phyloP scores from a whole-genome alignment of 2,329 filamentous ascomycete genomes.

The Hypoxylon sp. region DNA sequence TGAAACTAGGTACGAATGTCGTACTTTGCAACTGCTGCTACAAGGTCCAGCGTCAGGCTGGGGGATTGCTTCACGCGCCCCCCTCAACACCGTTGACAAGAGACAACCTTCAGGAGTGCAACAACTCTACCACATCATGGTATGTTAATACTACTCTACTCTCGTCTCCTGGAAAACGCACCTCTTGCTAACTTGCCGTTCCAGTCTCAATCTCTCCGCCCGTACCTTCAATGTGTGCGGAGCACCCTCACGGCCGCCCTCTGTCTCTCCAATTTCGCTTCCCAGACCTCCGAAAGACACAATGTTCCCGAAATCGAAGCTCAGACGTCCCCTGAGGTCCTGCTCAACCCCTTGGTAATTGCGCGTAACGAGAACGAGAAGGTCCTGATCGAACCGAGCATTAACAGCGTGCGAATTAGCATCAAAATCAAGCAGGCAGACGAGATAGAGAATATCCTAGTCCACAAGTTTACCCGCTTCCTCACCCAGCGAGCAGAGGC shows the following conservation, averaged over 20 bases:
- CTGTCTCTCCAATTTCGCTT: conserved; percentile 96
- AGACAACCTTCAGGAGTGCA: conserved; percentile 17
- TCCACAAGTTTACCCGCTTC: conserved; percentile 98
- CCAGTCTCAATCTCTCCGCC: conserved; percentile 94
- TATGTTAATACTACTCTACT: conserved; percentile 37
- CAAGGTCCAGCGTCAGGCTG: conserved; percentile 36
- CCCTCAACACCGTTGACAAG: conserved; percentile 31
- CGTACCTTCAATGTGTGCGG: conserved; percentile 95
- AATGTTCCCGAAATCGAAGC: conserved; percentile 99
- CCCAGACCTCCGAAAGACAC: conserved; percentile 94
- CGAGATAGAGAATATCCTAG: conserved; percentile 97
- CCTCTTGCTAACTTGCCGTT: conserved; percentile 43
- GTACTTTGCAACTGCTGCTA: too few species aligned
- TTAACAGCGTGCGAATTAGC: conserved; percentile 97
- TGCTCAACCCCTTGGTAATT: conserved; percentile 90
- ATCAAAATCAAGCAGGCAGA: conserved; percentile 99
- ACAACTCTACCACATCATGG: conserved; percentile 40
- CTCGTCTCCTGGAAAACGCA: neutral
- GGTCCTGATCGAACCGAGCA: conserved; percentile 93
- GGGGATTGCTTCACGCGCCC: conserved; percentile 41
- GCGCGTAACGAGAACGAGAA: conserved; percentile 97
- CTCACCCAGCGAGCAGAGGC: conserved; percentile 95
- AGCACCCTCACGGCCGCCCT: conserved; percentile 94
- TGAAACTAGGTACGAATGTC: too few species aligned
- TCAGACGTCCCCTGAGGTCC: conserved; percentile 89